These are phyloP conservation scores for Cyanidiococcus yangmingshanensis DNA, from an alignment of 23 red algal genomes.

Conservation along the genomic window DNA sequence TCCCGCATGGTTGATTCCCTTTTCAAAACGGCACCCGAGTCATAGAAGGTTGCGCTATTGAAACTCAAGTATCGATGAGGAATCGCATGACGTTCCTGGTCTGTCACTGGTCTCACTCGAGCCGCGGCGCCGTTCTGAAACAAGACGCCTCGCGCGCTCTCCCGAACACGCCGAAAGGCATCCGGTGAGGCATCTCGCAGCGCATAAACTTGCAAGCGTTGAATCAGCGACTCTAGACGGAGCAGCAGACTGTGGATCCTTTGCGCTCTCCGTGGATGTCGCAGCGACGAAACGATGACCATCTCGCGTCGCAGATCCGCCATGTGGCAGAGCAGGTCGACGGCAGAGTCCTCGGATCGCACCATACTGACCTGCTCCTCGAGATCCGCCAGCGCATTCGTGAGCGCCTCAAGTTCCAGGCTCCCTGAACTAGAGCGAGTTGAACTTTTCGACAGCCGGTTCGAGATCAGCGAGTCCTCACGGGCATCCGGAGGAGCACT, in stretches of 20 bases:
- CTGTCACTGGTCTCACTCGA: background rate
- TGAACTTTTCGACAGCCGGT: background rate
- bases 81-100: background rate
- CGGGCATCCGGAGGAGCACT: background rate
- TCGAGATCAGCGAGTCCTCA: background rate
- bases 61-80: conserved; percentile 13
- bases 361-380: background rate
- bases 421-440: background rate
- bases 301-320: conserved; percentile 21
- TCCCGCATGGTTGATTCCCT: background rate
- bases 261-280: background rate
- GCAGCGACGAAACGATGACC: background rate
- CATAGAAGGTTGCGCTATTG: conserved; percentile 17
- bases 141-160: conserved; percentile 3
- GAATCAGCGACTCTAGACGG: background rate
- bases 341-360: background rate
- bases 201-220: background rate
- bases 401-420: background rate
- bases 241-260: background rate
- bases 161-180: background rate
- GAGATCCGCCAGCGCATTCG: background rate
- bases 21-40: background rate
- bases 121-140: background rate
- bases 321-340: conserved; percentile 8
- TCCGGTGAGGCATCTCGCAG: background rate